phyloP scores from a whole-genome alignment of 441 rosid species.

The Adansonia rubrostipa region DNA sequence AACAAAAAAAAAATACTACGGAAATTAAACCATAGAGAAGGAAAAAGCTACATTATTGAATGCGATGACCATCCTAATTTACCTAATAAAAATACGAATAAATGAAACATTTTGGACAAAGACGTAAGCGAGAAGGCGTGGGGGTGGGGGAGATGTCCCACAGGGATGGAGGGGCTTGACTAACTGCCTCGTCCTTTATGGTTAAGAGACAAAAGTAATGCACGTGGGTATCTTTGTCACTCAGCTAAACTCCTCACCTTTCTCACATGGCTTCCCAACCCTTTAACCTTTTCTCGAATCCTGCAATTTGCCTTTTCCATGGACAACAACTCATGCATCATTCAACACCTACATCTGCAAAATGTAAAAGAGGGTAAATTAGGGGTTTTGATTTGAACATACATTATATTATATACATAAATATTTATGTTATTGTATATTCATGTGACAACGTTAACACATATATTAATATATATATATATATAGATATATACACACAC shows the following conservation, averaged over 20 bases:
- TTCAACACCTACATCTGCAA: not conserved
- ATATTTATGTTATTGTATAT: too few species aligned
- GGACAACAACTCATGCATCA: not conserved
- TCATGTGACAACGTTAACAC: not conserved
- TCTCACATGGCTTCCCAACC: not conserved
- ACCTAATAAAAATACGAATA: not conserved
- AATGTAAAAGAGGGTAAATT: not conserved
- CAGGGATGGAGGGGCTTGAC: conserved; percentile 21
- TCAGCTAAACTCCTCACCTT: not conserved
- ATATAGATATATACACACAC: too few species aligned
- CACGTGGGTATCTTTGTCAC: conserved; percentile 20
- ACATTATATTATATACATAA: too few species aligned
- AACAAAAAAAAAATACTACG: too few species aligned
- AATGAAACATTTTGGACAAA: not conserved
- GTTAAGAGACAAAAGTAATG: not conserved
- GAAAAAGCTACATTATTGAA: too few species aligned
- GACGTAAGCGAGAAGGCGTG: not conserved
- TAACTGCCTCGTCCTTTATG: conserved; percentile 1
- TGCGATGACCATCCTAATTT: not conserved
- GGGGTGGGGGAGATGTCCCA: not conserved
- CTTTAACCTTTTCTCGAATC: not conserved
- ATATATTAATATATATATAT: too few species aligned
- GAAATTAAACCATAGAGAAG: too few species aligned
- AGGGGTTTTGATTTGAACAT: not conserved
- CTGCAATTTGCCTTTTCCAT: not conserved